phyloP scores from a whole-genome alignment of 805 yeast genomes.

The Maudiozyma bulderi region DNA sequence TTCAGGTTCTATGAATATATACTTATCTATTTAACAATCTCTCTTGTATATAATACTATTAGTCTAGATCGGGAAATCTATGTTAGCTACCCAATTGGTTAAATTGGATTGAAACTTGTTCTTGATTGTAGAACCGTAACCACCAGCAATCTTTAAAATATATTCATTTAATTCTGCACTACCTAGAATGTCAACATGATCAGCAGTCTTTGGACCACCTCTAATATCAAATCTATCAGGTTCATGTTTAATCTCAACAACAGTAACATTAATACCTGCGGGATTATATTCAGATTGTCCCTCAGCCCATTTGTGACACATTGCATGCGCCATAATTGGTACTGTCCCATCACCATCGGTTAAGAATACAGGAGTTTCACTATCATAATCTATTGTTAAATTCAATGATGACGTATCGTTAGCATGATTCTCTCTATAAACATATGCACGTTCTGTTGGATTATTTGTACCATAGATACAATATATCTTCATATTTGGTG shows the following conservation, averaged over 20 bases:
- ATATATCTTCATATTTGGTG: conserved; percentile 82
- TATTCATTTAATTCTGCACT: conserved; percentile 86
- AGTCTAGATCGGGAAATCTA: conserved; percentile 36
- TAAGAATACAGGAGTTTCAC: conserved; percentile 55
- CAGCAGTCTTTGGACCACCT: conserved; percentile 96
- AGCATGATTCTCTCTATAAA: conserved; percentile 52
- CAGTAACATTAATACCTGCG: conserved; percentile 56
- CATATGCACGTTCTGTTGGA: conserved; percentile 89
- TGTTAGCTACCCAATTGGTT: conserved; percentile 47
- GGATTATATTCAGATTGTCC: conserved; percentile 66
- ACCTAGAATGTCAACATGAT: conserved; percentile 93
- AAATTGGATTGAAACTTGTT: conserved; percentile 52
- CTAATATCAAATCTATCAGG: conserved; percentile 91
- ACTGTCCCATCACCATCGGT: conserved; percentile 97
- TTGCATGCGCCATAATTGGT: conserved; percentile 73
- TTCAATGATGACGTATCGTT: conserved; percentile 40
- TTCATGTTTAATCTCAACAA: conserved; percentile 87
- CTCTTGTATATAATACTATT: neutral
- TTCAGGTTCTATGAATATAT: neutral
- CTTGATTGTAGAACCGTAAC: conserved; percentile 59
- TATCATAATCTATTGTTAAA: conserved; percentile 60
- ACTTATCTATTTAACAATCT: neutral
- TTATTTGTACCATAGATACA: conserved; percentile 96
- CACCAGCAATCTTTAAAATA: conserved; percentile 72
- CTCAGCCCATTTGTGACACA: conserved; percentile 86